Base-by-base conservation (phyloP, 805 yeast genomes). In the Myxozyma mucilagina region DNA sequence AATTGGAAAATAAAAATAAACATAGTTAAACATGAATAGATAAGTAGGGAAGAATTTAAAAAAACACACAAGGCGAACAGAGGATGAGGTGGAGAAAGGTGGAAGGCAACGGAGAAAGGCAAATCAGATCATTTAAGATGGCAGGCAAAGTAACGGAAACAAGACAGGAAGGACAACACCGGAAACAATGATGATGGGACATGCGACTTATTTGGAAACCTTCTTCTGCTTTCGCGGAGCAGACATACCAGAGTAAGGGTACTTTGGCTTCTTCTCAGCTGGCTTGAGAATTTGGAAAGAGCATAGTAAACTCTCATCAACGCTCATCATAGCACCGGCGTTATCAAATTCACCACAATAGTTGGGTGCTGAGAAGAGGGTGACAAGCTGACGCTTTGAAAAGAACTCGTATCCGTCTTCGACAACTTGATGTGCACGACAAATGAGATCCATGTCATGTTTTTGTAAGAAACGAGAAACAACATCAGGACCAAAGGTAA, bases 241-340 rank as follows among this genome's bases (percentile, higher is more conserved):
- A 10, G 59, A 56, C 67, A 63, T 59, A 65, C 73, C 63, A 49
- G 66, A 70, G 66, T 79, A 78, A 59, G 55, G 60, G 66, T 82
- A 85, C 75, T 88, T 87, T 65, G 89, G 87, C 78, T 90, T 90
- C 83, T 93, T 93, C 76, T 94, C 98, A 55, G 99, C 97, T 35
- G 99, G 99, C 78, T 94, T 94, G 75, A 93, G 84, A 72, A 93
- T 94, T 69, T 78, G 80, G 75, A 93, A 93, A 16, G 97, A 92
- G 43, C 99, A 93, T 71, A 93, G 81, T 72, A 93, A 83, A 76
- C 93, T 87, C 78, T 94, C 98, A 76, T 94, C 98, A 60, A 93
- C 98, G 72, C 96, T 86, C 99, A 93, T 93, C 98, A 94, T 94
- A 45, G 99, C 99, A 73, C 98, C 99, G 1, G 98, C 97, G 73